Conservation (phyloP, 768 basidiomycete genomes). For the Pisolithus sp. region DNA sequence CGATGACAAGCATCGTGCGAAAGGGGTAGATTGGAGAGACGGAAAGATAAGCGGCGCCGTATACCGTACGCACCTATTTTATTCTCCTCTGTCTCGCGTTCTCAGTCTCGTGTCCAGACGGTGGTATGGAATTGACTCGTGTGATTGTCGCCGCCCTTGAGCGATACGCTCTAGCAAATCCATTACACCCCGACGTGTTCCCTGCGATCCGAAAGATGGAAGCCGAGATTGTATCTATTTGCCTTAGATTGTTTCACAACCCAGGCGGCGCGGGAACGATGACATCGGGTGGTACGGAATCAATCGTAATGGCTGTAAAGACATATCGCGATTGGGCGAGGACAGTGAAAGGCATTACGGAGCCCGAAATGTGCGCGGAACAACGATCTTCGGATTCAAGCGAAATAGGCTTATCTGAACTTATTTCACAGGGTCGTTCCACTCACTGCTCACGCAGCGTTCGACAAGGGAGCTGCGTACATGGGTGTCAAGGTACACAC, state of each 20-base stretch:
- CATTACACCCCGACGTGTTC: slow-evolving; percentile 90
- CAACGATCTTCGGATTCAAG: background rate
- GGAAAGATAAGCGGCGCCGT: slow-evolving; percentile 83
- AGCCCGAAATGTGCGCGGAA: slow-evolving; percentile 80
- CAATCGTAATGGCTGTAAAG: slow-evolving; percentile 93
- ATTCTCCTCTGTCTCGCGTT: background rate
- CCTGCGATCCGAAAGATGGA: slow-evolving; percentile 96
- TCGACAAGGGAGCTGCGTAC: slow-evolving; percentile 88
- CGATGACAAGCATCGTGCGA: background rate
- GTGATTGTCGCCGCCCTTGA: slow-evolving; percentile 78
- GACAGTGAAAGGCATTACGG: slow-evolving; percentile 76
- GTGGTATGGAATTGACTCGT: slow-evolving; percentile 73
- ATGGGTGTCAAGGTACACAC: slow-evolving; percentile 85
- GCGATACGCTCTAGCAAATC: slow-evolving; percentile 81
- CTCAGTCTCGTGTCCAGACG: slow-evolving; percentile 42
- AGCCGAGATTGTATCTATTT: slow-evolving; percentile 88
- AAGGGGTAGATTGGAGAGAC: slow-evolving; percentile 46
- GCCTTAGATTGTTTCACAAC: slow-evolving; percentile 76
- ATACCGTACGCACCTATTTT: slow-evolving; percentile 53
- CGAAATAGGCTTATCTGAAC: background rate
- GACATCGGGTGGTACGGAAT: slow-evolving; percentile 94
- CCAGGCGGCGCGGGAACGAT: slow-evolving; percentile 85
- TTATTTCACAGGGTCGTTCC: slow-evolving; percentile 63
- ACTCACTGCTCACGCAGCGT: slow-evolving; percentile 85
- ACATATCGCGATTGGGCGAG: slow-evolving; percentile 91